These are phyloP conservation scores for Chlorociboria aeruginascens DNA, from an alignment of 495 filamentous ascomycete species.

Conservation along the genomic window DNA sequence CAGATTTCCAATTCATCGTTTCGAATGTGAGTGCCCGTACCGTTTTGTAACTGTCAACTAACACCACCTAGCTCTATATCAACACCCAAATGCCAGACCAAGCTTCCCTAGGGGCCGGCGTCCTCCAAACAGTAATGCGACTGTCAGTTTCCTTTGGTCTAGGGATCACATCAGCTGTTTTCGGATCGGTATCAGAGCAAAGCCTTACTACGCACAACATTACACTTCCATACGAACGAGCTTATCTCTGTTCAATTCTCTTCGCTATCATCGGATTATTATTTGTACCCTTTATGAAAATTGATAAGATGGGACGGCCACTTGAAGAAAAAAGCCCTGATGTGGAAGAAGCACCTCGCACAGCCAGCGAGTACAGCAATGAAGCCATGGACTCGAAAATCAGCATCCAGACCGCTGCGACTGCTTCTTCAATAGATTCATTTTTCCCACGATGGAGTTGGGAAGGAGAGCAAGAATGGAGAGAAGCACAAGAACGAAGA, in stretches of 20 bases:
- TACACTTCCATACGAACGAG: conserved; percentile 23
- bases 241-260: conserved; percentile 22
- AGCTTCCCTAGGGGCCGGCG: conserved; percentile 24
- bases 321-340: background rate
- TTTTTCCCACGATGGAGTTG: conserved; percentile 15
- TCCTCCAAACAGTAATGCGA: conserved; percentile 26
- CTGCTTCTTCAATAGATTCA: conserved; percentile 2
- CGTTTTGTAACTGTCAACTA: background rate
- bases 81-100: conserved; percentile 17
- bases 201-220: conserved; percentile 12
- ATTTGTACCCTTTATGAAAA: conserved; percentile 24
- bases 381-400: conserved; percentile 1
- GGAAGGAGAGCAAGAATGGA: conserved; percentile 8
- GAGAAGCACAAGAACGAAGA: background rate
- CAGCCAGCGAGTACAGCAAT: conserved; percentile 1
- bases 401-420: conserved; percentile 9
- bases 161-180: conserved; percentile 24
- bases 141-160: conserved; percentile 26
- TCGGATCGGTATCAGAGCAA: conserved; percentile 18
- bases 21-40: conserved; percentile 34
- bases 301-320: conserved; percentile 19
- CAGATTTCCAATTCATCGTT: conserved; percentile 50
- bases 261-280: conserved; percentile 21
- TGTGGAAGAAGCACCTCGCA: background rate
- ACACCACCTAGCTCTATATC: conserved; percentile 11